A percentile compares a stretch with the other conserved stretches of the same genome.
These are phyloP conservation scores for Symbiotaphrina buchneri DNA, from an alignment of 495 filamentous ascomycete genomes.

Conservation along the genomic window DNA sequence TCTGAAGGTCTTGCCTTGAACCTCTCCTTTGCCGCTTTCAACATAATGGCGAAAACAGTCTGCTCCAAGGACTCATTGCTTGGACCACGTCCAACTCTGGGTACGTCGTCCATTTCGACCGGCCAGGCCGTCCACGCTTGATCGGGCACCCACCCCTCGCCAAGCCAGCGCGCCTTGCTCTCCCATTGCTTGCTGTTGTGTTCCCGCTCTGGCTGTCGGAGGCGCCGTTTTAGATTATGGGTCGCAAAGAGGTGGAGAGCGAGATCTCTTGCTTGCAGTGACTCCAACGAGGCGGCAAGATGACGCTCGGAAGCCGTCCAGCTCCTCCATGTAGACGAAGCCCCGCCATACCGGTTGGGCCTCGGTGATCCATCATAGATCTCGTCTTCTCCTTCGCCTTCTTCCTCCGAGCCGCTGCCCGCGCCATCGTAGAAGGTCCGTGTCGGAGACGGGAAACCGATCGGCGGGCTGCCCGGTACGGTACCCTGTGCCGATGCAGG, in stretches of 20 bases:
- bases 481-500: too few relatives aligned
- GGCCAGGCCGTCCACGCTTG: conserved; percentile 66
- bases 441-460: too few relatives aligned
- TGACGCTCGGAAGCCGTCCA: conserved; percentile 34
- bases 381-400: too few relatives aligned
- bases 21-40: conserved; percentile 38
- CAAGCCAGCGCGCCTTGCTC: conserved; percentile 13
- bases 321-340: conserved; percentile 31
- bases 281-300: conserved; percentile 30
- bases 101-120: conserved; percentile 31
- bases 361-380: conserved; percentile 8
- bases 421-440: too few relatives aligned
- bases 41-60: conserved; percentile 33
- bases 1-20: conserved; percentile 22
- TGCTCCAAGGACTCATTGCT: conserved; percentile 44
- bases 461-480: too few relatives aligned
- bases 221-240: conserved; percentile 30
- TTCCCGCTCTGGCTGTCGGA: conserved; percentile 9
- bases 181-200: conserved; percentile 10
- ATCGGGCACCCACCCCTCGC: conserved; percentile 14
- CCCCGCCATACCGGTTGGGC: conserved; percentile 29
- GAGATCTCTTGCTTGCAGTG: conserved; percentile 35
- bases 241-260: conserved; percentile 57
- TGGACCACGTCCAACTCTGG: conserved; percentile 27
- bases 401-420: too few relatives aligned